Percentiles rank a stretch among this genome's conserved stretches.
Evolutionary conservation across 768 basidiomycete genomes (phyloP).

Genomic region (Agaricus subrufescens): DNA sequence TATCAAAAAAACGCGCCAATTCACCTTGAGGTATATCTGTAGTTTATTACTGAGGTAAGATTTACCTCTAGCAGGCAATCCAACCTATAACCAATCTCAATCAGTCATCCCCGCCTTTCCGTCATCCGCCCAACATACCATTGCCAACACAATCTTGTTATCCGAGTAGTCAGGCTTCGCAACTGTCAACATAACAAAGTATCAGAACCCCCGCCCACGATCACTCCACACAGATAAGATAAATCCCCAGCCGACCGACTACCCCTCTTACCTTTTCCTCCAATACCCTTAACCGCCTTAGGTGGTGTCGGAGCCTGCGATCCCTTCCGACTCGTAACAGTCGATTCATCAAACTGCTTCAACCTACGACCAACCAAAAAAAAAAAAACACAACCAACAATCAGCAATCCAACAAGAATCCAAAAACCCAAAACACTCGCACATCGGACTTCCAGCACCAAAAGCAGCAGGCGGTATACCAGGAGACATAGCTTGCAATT

Average conservation of each 20-base stretch:
- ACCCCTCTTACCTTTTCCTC: constrained; percentile 63
- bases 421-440: constrained; percentile 17
- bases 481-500: constrained; percentile 29
- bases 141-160: constrained; percentile 96
- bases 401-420: not conserved
- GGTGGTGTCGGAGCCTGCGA: constrained; percentile 79
- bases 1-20: constrained; percentile 14
- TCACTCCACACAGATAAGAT: constrained; percentile 9
- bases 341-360: constrained; percentile 75
- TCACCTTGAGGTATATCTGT: constrained; percentile 89
- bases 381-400: too few species aligned
- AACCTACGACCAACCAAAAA: constrained; percentile 38
- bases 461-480: constrained; percentile 57
- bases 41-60: constrained; percentile 98
- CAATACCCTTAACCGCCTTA: constrained; percentile 81
- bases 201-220: constrained; percentile 3
- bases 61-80: constrained; percentile 96
- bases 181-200: constrained; percentile 38
- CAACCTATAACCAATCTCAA: constrained; percentile 52
- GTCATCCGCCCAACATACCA: constrained; percentile 46
- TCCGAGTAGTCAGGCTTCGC: constrained; percentile 98
- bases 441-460: constrained; percentile 77
- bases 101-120: not conserved
- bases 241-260: too few species aligned
- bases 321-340: constrained; percentile 60